phyloP scores from a whole-genome alignment of 805 yeast genomes.

The Candida michaelii region DNA sequence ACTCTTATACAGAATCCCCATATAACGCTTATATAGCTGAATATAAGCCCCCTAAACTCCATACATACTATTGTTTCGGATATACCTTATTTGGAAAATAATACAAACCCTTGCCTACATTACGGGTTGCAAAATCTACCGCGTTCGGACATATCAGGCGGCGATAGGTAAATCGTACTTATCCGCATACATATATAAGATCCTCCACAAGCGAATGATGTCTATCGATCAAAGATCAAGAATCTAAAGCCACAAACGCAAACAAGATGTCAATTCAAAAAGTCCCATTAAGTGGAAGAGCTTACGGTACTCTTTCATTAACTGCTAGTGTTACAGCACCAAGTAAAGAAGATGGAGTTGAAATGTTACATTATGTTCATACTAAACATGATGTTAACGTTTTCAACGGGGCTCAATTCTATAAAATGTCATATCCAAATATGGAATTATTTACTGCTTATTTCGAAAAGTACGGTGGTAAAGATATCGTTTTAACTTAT shows the following conservation, averaged over 20 bases:
- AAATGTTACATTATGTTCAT: constrained; percentile 49
- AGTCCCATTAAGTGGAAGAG: constrained; percentile 26
- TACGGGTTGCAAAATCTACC: background rate
- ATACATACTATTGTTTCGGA: too few relatives aligned
- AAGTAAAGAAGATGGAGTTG: constrained; percentile 48
- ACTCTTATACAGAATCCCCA: too few relatives aligned
- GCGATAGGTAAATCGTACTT: background rate
- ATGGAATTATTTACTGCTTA: constrained; percentile 58
- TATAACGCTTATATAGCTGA: too few relatives aligned
- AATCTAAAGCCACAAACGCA: background rate
- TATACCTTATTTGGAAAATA: too few relatives aligned
- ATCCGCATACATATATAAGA: background rate
- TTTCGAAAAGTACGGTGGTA: constrained; percentile 41
- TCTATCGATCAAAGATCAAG: background rate
- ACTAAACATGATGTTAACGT: constrained; percentile 48
- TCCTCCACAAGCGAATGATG: too few relatives aligned
- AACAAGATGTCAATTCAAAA: constrained; percentile 1
- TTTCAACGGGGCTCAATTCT: constrained; percentile 77
- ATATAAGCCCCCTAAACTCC: too few relatives aligned
- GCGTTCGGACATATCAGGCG: background rate
- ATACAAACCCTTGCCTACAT: too few relatives aligned
- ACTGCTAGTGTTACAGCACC: constrained; percentile 60
- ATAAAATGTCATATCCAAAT: constrained; percentile 53
- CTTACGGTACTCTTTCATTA: constrained; percentile 80
- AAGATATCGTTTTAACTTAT: constrained; percentile 55